phyloP scores from a whole-genome alignment of 176 grass and related monocot genomes.

The Cenchrus fungigraminus region DNA sequence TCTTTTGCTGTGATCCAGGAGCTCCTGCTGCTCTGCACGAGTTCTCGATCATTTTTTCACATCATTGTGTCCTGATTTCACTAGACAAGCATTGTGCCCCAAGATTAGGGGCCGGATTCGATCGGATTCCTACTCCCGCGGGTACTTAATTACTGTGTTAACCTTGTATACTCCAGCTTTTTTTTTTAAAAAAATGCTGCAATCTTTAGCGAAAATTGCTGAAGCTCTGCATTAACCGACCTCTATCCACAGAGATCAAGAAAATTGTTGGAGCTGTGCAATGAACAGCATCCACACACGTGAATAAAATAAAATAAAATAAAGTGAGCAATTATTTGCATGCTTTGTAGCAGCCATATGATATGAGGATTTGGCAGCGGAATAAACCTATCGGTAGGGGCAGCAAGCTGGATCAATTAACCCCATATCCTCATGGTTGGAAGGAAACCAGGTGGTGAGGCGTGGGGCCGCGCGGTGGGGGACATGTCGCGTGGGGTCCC shows the following conservation, averaged over 20 bases:
- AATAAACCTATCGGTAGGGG: not conserved
- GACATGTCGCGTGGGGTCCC: constrained; percentile 10
- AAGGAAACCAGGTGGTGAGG: constrained; percentile 16
- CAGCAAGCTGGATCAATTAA: too few relatives aligned
- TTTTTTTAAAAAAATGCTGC: too few relatives aligned
- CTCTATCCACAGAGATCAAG: not conserved
- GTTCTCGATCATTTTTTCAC: not conserved
- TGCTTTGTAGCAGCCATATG: too few relatives aligned
- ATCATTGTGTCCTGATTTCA: not conserved
- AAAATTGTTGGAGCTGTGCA: not conserved
- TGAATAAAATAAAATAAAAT: not conserved
- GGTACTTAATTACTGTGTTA: too few relatives aligned
- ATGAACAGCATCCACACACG: not conserved
- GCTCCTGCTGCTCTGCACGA: not conserved
- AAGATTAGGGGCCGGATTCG: not conserved
- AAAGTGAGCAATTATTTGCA: not conserved
- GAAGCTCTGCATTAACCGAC: too few relatives aligned
- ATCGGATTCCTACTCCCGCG: too few relatives aligned
- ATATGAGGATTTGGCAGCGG: not conserved
- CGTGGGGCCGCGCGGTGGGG: not conserved
- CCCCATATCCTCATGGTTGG: not conserved
- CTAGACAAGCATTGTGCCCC: not conserved
- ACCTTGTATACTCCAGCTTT: too few relatives aligned
- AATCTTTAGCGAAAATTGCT: too few relatives aligned
- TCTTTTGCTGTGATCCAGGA: constrained; percentile 4